Evolutionary conservation across 2,329 filamentous ascomycete genomes (phyloP), one percentile per base, ranked within the genome.

Genomic region (Allantophomopsis cytisporea): DNA sequence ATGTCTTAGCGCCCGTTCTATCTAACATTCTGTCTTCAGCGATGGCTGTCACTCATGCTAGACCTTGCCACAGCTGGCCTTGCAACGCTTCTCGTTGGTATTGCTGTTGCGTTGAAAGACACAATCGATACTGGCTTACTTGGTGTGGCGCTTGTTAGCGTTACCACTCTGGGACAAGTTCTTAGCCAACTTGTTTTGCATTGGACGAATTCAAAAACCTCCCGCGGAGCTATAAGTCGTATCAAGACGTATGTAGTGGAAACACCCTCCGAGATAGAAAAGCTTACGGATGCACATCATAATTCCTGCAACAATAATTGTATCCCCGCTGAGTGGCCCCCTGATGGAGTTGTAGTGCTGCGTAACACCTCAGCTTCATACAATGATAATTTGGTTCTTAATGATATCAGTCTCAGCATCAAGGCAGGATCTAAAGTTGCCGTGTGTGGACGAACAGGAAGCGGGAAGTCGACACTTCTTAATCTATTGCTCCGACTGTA

Each of bases 191-290:
- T 57, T 1, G 41, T 50, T 16, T 59, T 55, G 14, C 63, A 61
- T 35, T 76, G 70, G 70, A 73, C 71, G 0, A 61, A 62, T 34
- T 55, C 76, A 11, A 72, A 76, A 46, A 75, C 70, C 0, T 63
- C 65, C 36, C 65, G 76, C 36, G 72, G 72, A 10, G 71, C 71
- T 13, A 63, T 77, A 7, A 60, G 65, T 5, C 62, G 73, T 20
- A 62, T 74, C 45, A 69, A 67, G 49, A 59, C 62, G n/a, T 73
- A 73, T 43, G 61, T 59, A 1, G 56, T 59, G 47, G 59, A 72
- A 39, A 50, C 50, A 39, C 52, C 54, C 7, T 50, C 43, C 3
- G 64, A 69, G 44, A 54, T 58, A 21, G 34, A 32, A 5, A 33
- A 38, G 14, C 20, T 5, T 5, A 21, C 20, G 20, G 8, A 21